Evolutionary conservation across 75 land plant genomes (phyloP).

Genomic region (Sequoiadendron giganteum): DNA sequence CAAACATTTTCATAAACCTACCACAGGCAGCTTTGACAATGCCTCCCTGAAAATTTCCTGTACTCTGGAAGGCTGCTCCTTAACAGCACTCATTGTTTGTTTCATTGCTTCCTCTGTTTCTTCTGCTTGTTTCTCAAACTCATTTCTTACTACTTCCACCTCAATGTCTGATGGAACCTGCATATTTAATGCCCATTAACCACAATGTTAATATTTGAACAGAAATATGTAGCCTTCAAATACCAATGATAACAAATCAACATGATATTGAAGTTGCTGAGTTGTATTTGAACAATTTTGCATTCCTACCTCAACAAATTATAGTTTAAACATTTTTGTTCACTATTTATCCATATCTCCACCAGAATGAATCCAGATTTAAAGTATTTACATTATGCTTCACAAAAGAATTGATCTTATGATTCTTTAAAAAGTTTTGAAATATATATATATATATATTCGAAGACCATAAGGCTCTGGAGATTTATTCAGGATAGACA

Average conservation of each 20-base stretch:
- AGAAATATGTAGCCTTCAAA: not conserved
- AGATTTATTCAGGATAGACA: not conserved
- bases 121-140: constrained; percentile 22
- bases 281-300: not conserved
- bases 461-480: not conserved
- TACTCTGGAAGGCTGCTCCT: constrained; percentile 55
- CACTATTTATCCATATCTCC: not conserved
- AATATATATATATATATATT: not conserved
- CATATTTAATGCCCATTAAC: not conserved
- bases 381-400: not conserved
- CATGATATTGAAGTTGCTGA: not conserved
- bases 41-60: constrained; percentile 60
- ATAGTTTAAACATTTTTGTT: not conserved
- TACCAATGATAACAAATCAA: not conserved
- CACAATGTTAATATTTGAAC: not conserved
- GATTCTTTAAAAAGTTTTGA: not conserved
- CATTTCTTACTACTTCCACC: constrained; percentile 35
- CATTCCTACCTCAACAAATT: not conserved
- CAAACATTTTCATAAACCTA: not conserved
- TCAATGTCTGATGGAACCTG: constrained; percentile 47
- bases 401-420: not conserved
- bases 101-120: constrained; percentile 62
- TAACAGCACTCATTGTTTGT: constrained; percentile 49
- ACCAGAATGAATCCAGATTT: not conserved
- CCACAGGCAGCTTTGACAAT: constrained; percentile 15